Evolutionary conservation across 2,329 filamentous ascomycete species (phyloP).

Genomic region (Tolypocladium endophyticum): DNA sequence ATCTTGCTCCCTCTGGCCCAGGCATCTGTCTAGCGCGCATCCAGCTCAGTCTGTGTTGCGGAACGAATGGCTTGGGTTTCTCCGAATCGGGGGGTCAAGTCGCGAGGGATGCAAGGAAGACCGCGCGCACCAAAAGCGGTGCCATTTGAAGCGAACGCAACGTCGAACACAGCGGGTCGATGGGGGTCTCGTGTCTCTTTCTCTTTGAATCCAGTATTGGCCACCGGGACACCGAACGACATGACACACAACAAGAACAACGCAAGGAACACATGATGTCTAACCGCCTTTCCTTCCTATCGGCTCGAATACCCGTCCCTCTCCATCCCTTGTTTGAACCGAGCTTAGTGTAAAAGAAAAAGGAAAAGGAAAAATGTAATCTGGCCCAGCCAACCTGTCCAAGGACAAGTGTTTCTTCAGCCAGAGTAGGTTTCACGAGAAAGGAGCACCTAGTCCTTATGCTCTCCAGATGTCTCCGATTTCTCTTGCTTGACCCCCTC

Average conservation of each 20-base stretch:
- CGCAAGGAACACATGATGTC: constrained; percentile 9
- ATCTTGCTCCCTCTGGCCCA: not conserved
- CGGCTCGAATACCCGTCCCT: not conserved
- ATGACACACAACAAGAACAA: constrained; percentile 4
- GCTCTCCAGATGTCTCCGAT: constrained; percentile 16
- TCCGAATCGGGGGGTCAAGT: not conserved
- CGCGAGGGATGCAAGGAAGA: not conserved
- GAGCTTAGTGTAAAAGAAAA: constrained; percentile 3
- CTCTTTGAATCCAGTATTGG: constrained; percentile 7
- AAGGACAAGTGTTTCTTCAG: constrained; percentile 1
- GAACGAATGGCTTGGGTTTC: not conserved
- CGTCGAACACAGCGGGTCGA: not conserved
- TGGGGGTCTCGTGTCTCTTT: constrained; percentile 1
- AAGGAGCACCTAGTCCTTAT: constrained; percentile 25
- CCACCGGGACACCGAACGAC: constrained; percentile 9
- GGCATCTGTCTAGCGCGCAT: not conserved
- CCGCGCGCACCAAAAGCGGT: not conserved
- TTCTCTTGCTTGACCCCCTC: constrained; percentile 15
- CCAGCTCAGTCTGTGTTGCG: not conserved
- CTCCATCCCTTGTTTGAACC: not conserved
- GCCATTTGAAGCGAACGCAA: not conserved
- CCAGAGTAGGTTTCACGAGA: constrained; percentile 5
- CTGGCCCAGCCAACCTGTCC: not conserved
- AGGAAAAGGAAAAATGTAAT: not conserved
- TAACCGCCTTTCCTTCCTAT: constrained; percentile 6